A percentile compares a stretch with the other conserved stretches of the same genome.
Evolutionary conservation across 2,329 filamentous ascomycete species (phyloP).

Genomic region (Penicillium sp.): DNA sequence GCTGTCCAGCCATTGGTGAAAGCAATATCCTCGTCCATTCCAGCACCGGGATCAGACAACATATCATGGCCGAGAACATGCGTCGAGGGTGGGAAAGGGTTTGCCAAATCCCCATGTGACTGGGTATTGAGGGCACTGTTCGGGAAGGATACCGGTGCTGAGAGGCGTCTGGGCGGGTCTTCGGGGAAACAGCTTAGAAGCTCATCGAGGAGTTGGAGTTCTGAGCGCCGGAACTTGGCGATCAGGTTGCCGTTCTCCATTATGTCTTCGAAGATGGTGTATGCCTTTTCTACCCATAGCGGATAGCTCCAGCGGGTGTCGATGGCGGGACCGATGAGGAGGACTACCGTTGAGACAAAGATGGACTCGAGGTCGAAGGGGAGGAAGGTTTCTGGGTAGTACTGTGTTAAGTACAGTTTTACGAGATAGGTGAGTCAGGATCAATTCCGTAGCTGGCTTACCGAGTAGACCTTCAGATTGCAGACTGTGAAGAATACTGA

Average conservation of each 20-base stretch:
- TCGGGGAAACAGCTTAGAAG: slow-evolving; percentile 32
- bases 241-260: slow-evolving; percentile 49
- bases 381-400: slow-evolving; percentile 48
- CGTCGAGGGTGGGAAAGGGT: slow-evolving; percentile 11
- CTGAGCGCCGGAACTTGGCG: slow-evolving; percentile 47
- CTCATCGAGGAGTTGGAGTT: slow-evolving; percentile 46
- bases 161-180: slow-evolving; percentile 16
- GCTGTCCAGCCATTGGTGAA: slow-evolving; percentile 38
- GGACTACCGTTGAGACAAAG: slow-evolving; percentile 20
- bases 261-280: slow-evolving; percentile 52
- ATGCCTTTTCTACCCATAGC: slow-evolving; percentile 46
- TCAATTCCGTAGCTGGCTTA: slow-evolving; percentile 25
- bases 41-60: slow-evolving; percentile 12
- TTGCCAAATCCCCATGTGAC: slow-evolving; percentile 9
- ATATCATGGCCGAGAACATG: slow-evolving; percentile 15
- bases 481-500: slow-evolving; percentile 47
- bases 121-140: slow-evolving; percentile 9
- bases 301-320: slow-evolving; percentile 38
- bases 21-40: slow-evolving; percentile 13
- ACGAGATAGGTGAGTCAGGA: too few species aligned
- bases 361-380: slow-evolving; percentile 22
- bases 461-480: slow-evolving; percentile 52
- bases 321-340: slow-evolving; percentile 32
- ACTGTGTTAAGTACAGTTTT: not conserved
- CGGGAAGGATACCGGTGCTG: slow-evolving; percentile 16